Percentiles rank a stretch among this genome's conserved stretches.
These are phyloP conservation scores for Claviceps maximensis DNA, from an alignment of 2,329 filamentous ascomycete genomes.

Conservation along the genomic window DNA sequence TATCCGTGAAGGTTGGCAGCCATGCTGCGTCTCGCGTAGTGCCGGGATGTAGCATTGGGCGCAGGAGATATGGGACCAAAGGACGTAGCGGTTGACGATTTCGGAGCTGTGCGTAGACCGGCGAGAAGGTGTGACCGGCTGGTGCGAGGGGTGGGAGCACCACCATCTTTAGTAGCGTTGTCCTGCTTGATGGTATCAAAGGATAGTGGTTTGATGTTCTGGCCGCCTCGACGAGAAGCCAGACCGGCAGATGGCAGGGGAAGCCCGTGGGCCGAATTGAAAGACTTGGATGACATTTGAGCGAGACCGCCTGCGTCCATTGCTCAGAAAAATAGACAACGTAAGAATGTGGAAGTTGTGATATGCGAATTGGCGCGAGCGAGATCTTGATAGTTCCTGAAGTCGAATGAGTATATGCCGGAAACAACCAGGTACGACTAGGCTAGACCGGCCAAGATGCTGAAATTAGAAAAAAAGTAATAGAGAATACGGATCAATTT, in stretches of 20 bases:
- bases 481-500: background rate
- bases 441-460: background rate
- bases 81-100: slow-evolving; percentile 60
- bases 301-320: slow-evolving; percentile 98
- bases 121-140: slow-evolving; percentile 91
- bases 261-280: slow-evolving; percentile 56
- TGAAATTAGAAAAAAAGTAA: background rate
- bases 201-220: slow-evolving; percentile 80
- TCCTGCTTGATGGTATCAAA: slow-evolving; percentile 60
- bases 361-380: background rate
- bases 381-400: background rate
- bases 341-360: background rate
- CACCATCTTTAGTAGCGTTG: slow-evolving; percentile 53
- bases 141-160: slow-evolving; percentile 72
- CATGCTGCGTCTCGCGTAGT: slow-evolving; percentile 31
- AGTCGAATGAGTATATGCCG: background rate
- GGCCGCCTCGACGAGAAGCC: slow-evolving; percentile 70
- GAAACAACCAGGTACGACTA: too few species aligned
- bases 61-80: slow-evolving; percentile 55
- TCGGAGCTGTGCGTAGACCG: slow-evolving; percentile 84
- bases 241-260: slow-evolving; percentile 68
- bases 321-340: slow-evolving; percentile 22
- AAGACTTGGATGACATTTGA: slow-evolving; percentile 93
- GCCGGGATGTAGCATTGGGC: slow-evolving; percentile 24
- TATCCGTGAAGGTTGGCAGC: slow-evolving; percentile 30